A percentile compares a stretch with the other conserved stretches of the same genome.
Evolutionary conservation across 345 rosid species (phyloP).

Genomic region (Chamaenerion angustifolium): DNA sequence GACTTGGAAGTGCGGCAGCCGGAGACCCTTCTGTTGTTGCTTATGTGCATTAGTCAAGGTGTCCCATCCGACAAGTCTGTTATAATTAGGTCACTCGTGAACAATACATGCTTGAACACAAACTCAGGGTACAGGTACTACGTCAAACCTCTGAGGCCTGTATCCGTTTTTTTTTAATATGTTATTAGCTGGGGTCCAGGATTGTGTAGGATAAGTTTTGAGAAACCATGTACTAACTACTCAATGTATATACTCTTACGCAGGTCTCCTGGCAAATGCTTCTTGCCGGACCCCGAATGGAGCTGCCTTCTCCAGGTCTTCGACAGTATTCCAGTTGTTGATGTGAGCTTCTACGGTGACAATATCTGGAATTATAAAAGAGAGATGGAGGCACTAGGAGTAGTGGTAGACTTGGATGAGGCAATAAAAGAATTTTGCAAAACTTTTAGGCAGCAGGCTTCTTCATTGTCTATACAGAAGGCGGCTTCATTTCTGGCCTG

Average conservation of each 20-base stretch:
- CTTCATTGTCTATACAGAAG: slow-evolving; percentile 21
- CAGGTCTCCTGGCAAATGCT: slow-evolving; percentile 32
- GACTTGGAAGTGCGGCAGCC: slow-evolving; percentile 11
- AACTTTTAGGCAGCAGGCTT: slow-evolving; percentile 25
- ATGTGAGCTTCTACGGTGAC: slow-evolving; percentile 25
- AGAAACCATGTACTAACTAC: too few species aligned
- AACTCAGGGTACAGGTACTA: slow-evolving; percentile 20
- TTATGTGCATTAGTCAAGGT: slow-evolving; percentile 22
- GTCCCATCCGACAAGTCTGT: slow-evolving; percentile 10
- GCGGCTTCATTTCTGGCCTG: slow-evolving; percentile 28
- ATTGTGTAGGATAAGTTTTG: too few species aligned
- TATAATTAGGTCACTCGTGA: slow-evolving; percentile 6
- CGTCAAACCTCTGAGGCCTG: too few species aligned
- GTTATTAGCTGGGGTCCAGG: too few species aligned
- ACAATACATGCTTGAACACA: slow-evolving; percentile 35
- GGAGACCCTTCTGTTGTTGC: slow-evolving; percentile 30
- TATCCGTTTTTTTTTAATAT: too few species aligned
- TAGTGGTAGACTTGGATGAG: slow-evolving; percentile 25
- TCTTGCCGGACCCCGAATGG: slow-evolving; percentile 40
- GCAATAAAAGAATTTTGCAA: slow-evolving; percentile 25
- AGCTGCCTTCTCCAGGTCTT: slow-evolving; percentile 40
- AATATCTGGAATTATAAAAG: slow-evolving; percentile 11
- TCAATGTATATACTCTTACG: too few species aligned
- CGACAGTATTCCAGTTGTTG: slow-evolving; percentile 27
- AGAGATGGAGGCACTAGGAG: slow-evolving; percentile 39